Percentiles rank a stretch among this genome's conserved stretches.
Conservation (phyloP, 2,329 filamentous ascomycete genomes). For the Paramyrothecium sp. region DNA sequence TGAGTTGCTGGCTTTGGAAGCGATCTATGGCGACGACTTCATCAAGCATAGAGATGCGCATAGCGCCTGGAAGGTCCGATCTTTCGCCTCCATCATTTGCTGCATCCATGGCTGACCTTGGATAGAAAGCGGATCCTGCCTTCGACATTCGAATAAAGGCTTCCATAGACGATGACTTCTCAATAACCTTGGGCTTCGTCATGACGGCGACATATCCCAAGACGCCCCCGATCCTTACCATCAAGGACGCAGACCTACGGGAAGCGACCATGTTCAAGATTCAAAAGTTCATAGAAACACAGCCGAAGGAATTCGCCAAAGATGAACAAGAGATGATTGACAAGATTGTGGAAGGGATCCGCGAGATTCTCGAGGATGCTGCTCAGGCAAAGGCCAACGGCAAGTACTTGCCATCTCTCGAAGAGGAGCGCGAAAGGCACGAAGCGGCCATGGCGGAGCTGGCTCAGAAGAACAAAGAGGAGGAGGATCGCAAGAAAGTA, state of each 20-base stretch:
- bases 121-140: slow-evolving; percentile 73
- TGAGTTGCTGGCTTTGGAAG: slow-evolving; percentile 80
- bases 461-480: slow-evolving; percentile 54
- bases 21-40: slow-evolving; percentile 90
- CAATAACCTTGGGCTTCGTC: slow-evolving; percentile 71
- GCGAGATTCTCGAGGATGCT: slow-evolving; percentile 83
- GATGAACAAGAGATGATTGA: slow-evolving; percentile 60
- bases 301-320: slow-evolving; percentile 52
- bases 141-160: slow-evolving; percentile 81
- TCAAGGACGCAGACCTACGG: slow-evolving; percentile 66
- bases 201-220: slow-evolving; percentile 91
- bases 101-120: slow-evolving; percentile 15
- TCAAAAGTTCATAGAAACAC: slow-evolving; percentile 58
- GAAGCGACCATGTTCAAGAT: slow-evolving; percentile 72
- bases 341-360: slow-evolving; percentile 65
- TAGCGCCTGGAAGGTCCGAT: slow-evolving; percentile 79
- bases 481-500: slow-evolving; percentile 50
- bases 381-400: slow-evolving; percentile 73
- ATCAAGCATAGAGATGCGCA: slow-evolving; percentile 67
- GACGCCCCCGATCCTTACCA: slow-evolving; percentile 68
- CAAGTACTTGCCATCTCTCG: slow-evolving; percentile 76
- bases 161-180: slow-evolving; percentile 69
- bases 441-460: slow-evolving; percentile 68
- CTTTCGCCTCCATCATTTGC: slow-evolving; percentile 13
- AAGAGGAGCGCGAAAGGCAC: slow-evolving; percentile 83